Evolutionary conservation across 2,329 filamentous ascomycete genomes (phyloP).

Genomic region (Claviceps citrina): DNA sequence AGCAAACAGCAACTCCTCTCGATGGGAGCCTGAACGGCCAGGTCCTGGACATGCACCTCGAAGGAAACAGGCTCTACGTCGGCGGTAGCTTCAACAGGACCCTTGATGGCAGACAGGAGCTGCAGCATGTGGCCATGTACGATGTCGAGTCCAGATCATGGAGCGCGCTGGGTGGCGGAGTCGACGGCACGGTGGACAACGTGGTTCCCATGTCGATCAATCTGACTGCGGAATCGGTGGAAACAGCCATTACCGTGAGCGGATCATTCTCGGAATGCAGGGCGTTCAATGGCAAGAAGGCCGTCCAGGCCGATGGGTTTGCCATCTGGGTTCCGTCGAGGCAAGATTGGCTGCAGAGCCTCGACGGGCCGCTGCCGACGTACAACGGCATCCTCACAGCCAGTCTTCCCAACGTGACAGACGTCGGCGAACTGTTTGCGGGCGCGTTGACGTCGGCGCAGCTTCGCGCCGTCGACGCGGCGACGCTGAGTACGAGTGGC

Average conservation of each 20-base stretch:
- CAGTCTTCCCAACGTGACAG: conserved; percentile 47
- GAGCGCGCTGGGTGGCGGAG: conserved; percentile 67
- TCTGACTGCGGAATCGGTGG: conserved; percentile 49
- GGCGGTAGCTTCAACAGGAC: conserved; percentile 77
- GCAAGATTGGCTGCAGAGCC: conserved; percentile 75
- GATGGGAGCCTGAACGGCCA: conserved; percentile 65
- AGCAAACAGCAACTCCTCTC: conserved; percentile 44
- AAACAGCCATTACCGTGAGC: conserved; percentile 63
- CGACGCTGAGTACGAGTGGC: conserved; percentile 40
- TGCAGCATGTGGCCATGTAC: conserved; percentile 66
- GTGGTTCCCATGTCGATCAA: conserved; percentile 71
- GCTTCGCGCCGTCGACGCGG: conserved; percentile 58
- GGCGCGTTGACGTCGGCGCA: conserved; percentile 69
- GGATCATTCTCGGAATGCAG: conserved; percentile 64
- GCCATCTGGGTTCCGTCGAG: conserved; percentile 82
- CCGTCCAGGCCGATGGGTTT: conserved; percentile 55
- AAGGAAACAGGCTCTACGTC: conserved; percentile 55
- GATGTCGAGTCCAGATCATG: conserved; percentile 54
- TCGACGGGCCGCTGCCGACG: conserved; percentile 47
- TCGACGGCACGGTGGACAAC: conserved; percentile 61
- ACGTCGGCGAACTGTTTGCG: conserved; percentile 54
- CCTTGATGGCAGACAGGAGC: conserved; percentile 40
- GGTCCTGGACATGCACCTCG: conserved; percentile 56
- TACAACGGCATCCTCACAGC: conserved; percentile 61
- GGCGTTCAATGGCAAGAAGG: conserved; percentile 46